phyloP scores from a whole-genome alignment of 108 stramenopile genomes.

The Aurantiochytrium sp. region DNA sequence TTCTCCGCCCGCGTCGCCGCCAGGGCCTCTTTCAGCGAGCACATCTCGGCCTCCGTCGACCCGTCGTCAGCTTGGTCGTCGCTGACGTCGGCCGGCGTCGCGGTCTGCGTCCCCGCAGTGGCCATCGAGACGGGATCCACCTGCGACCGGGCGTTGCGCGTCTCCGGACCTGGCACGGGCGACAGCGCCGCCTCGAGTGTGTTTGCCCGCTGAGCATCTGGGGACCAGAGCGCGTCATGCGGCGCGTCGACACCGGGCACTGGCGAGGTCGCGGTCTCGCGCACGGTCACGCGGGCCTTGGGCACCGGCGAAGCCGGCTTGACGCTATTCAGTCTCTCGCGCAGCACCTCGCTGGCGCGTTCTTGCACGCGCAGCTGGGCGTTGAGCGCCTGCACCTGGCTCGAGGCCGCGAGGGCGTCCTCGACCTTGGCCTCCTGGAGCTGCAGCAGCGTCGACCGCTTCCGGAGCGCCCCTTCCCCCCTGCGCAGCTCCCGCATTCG shows the following conservation, averaged over 20 bases:
- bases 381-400: neutral
- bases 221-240: no score
- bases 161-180: no score
- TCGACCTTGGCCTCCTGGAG: neutral
- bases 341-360: neutral
- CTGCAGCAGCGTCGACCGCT: neutral
- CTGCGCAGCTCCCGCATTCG: neutral
- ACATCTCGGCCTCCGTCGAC: neutral
- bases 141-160: no score
- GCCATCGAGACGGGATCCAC: no score
- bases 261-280: neutral
- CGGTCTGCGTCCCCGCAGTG: no score
- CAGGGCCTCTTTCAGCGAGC: neutral
- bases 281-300: neutral
- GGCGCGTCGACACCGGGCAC: no score
- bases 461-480: neutral
- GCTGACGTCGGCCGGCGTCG: neutral
- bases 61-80: neutral
- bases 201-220: no score
- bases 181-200: no score
- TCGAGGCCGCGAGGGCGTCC: neutral
- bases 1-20: neutral
- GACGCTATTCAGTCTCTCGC: neutral
- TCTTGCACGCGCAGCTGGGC: neutral
- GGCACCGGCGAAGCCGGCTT: neutral